phyloP scores from a whole-genome alignment of 1,139 yeast species.

The Chernovozyma sophiae-reginae region DNA sequence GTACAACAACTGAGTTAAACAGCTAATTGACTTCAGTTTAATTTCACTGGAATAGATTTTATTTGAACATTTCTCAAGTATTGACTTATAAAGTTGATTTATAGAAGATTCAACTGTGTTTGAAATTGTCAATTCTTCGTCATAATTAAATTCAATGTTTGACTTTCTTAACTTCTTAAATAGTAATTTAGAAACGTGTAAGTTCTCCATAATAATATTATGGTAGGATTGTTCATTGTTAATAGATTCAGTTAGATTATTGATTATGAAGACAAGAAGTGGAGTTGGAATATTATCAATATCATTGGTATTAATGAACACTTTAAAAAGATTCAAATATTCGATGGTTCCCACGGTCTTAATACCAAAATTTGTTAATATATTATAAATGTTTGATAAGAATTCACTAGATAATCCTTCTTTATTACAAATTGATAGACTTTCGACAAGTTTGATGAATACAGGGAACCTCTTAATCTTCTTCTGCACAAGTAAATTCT shows the following conservation, averaged over 20 bases:
- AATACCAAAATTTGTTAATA: conserved; percentile 16
- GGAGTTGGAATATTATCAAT: conserved; percentile 9
- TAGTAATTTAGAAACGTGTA: conserved; percentile 37
- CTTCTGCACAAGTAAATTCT: conserved; percentile 16
- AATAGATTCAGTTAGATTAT: conserved; percentile 42
- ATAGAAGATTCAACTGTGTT: conserved; percentile 11
- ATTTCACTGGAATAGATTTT: conserved; percentile 48
- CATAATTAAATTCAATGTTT: conserved; percentile 10
- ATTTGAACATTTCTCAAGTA: conserved; percentile 33
- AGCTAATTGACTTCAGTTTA: conserved; percentile 41
- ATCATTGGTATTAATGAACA: conserved; percentile 13
- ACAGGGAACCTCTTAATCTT: conserved; percentile 21
- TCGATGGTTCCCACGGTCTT: conserved; percentile 22
- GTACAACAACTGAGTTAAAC: conserved; percentile 25
- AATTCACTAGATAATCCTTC: conserved; percentile 14
- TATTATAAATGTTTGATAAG: conserved; percentile 16
- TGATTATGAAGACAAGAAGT: conserved; percentile 30
- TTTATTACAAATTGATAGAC: conserved; percentile 16
- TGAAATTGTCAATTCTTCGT: conserved; percentile 11
- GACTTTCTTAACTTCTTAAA: conserved; percentile 18
- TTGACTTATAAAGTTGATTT: conserved; percentile 13
- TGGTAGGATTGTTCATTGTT: conserved; percentile 30
- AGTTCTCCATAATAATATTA: conserved; percentile 49
- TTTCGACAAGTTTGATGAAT: conserved; percentile 26
- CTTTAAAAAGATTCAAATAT: conserved; percentile 24